phyloP scores from a whole-genome alignment of 2,329 filamentous ascomycete species.

The Fusarium napiforme region DNA sequence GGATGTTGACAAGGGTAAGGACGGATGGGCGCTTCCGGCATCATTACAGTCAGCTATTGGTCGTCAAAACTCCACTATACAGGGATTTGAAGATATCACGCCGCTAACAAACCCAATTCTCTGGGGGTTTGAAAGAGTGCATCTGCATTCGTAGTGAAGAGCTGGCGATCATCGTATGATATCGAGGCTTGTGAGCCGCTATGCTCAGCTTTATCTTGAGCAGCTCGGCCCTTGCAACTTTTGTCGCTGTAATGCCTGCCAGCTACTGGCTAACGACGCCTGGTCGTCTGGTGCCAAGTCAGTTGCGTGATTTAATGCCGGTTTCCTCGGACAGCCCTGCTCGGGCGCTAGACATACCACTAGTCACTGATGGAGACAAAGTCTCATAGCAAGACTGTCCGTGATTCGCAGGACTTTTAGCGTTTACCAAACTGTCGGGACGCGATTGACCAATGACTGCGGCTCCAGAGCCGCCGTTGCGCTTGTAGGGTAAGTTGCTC shows the following conservation, averaged over 20 bases:
- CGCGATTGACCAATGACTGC: background rate
- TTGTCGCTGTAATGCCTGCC: fast-evolving
- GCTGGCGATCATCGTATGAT: background rate
- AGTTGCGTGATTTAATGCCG: background rate
- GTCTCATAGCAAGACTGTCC: fast-evolving
- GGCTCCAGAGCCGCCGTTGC: background rate
- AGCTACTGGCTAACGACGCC: background rate
- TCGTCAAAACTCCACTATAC: background rate
- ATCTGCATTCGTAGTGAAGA: fast-evolving
- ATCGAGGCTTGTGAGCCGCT: fast-evolving
- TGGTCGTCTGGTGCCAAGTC: background rate
- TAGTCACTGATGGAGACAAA: fast-evolving
- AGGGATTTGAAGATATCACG: background rate
- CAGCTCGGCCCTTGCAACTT: fast-evolving
- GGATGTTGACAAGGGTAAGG: fast-evolving
- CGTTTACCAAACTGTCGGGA: background rate
- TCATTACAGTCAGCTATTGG: background rate
- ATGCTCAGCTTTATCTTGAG: fast-evolving
- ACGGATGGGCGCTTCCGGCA: background rate
- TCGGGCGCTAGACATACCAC: background rate
- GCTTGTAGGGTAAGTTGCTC: background rate
- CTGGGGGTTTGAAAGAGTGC: fast-evolving
- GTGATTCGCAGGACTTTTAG: background rate
- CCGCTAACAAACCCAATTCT: background rate
- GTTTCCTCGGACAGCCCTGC: fast-evolving